phyloP scores from a whole-genome alignment of 345 rosid genomes.

The Noccaea bulbosa region DNA sequence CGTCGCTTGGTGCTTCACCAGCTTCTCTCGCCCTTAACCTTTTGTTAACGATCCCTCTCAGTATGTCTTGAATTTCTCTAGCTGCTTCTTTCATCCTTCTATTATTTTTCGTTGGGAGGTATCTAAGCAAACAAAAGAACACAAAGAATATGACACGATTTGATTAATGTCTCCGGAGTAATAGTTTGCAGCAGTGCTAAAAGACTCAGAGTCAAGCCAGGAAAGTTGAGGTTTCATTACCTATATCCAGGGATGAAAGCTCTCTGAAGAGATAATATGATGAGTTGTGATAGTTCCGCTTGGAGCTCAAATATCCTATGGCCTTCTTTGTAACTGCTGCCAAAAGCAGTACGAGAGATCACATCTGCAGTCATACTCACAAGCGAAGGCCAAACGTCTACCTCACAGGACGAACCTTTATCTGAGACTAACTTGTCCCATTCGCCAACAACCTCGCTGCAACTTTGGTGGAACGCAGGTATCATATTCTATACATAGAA shows the following conservation, averaged over 20 bases:
- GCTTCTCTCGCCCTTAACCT: slow-evolving; percentile 43
- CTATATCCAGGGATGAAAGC: slow-evolving; percentile 61
- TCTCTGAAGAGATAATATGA: slow-evolving; percentile 26
- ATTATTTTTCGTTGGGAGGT: slow-evolving; percentile 54
- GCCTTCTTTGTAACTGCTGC: slow-evolving; percentile 72
- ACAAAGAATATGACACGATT: neutral
- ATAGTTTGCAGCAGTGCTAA: neutral
- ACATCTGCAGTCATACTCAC: slow-evolving; percentile 43
- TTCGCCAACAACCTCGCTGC: slow-evolving; percentile 33
- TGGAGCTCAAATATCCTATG: slow-evolving; percentile 59
- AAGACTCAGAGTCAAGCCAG: neutral
- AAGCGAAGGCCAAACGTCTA: slow-evolving; percentile 49
- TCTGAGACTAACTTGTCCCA: slow-evolving; percentile 36
- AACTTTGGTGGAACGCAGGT: slow-evolving; percentile 44
- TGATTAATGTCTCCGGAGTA: neutral
- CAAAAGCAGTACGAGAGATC: slow-evolving; percentile 62
- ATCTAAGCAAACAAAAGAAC: slow-evolving; percentile 34
- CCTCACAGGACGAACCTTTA: slow-evolving; percentile 34
- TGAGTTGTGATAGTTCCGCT: slow-evolving; percentile 42
- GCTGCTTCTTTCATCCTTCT: slow-evolving; percentile 45
- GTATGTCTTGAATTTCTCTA: slow-evolving; percentile 41
- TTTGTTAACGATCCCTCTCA: slow-evolving; percentile 45
- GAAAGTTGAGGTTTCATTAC: slow-evolving; percentile 39
- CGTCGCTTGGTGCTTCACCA: slow-evolving; percentile 30
- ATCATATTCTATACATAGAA: slow-evolving; percentile 34